Evolutionary conservation across 2,329 filamentous ascomycete species (phyloP), one percentile per base, ranked within the genome.

Genomic region (Trichoderma oligosporum): DNA sequence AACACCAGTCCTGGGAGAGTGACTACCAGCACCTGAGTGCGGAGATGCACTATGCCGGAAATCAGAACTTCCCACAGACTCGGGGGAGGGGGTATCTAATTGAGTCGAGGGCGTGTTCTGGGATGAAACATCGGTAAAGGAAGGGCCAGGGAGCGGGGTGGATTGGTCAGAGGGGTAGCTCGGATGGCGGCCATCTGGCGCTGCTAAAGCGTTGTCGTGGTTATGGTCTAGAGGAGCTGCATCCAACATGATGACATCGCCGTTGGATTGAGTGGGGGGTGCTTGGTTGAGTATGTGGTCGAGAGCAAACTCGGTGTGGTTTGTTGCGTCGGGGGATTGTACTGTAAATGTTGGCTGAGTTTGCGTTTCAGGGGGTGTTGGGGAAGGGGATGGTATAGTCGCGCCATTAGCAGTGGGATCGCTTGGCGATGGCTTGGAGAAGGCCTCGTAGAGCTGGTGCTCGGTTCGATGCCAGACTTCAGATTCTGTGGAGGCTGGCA

Each of bases 41-140:
- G 73, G 74, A 3, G 74, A 76, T 3, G 65, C 64, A 56, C 71
- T 74, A 25, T 72, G 69, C 11, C 68, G 67, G 33, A 71, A 73
- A 45, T 73, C 71, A 18, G 72, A 71, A 25, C 67, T 70, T 5
- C 67, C 63, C 16, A 69, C 66, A 1, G 74, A 76, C 46, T 70
- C 64, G 2, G 76, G 74, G 14, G 76, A 76, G 2, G 73, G 71
- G 1, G 71, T 76, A 41, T 73, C 71, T 6, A 78, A 65, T 42
- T 76, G 74, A 7, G 78, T 79, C 31, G 76, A 76, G 12, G 78
- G 78, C 3, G 78, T 79, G 56, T 74, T 76, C 36, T 76, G 68
- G 6, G 71, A 70, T 3, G 75, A 76, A 0, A 68, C 66, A 3
- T 71, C 73, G 2, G 75, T 74, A 29, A 74, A 75, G 9, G 70